Conservation (phyloP, 139 green algal genomes). For the Asterochloris sp. region DNA sequence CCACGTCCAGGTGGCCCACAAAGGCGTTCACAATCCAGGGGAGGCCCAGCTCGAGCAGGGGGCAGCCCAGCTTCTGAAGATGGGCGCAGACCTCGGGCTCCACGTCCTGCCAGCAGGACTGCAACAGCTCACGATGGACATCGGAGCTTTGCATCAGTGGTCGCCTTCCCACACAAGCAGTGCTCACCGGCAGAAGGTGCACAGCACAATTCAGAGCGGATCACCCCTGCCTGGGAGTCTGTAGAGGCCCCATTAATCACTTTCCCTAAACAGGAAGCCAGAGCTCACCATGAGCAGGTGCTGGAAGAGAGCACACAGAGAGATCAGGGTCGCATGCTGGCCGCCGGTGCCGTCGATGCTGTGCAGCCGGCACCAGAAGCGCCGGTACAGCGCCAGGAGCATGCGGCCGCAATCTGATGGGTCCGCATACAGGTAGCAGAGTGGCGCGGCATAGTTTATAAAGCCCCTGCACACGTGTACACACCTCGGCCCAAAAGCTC, state of each 20-base stretch:
- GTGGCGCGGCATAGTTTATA: slow-evolving; percentile 41
- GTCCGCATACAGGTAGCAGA: slow-evolving; percentile 56
- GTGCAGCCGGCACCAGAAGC: slow-evolving; percentile 63
- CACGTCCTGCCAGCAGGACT: slow-evolving; percentile 33
- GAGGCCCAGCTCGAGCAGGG: slow-evolving; percentile 32
- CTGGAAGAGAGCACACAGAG: slow-evolving; percentile 43
- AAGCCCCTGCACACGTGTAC: slow-evolving; percentile 20
- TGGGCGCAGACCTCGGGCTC: slow-evolving; percentile 45
- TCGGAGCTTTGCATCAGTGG: neutral
- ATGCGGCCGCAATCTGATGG: slow-evolving; percentile 19
- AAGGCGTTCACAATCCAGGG: slow-evolving; percentile 52
- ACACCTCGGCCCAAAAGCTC: neutral
- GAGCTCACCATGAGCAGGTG: slow-evolving; percentile 7
- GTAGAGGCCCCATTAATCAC: too few species aligned
- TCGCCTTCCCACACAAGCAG: too few species aligned
- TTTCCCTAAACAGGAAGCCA: too few species aligned
- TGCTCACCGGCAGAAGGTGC: too few species aligned
- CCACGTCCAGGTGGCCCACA: slow-evolving; percentile 29
- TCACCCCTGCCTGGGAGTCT: too few species aligned
- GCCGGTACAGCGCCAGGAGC: slow-evolving; percentile 19
- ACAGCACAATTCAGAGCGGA: too few species aligned
- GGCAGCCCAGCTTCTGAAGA: slow-evolving; percentile 31
- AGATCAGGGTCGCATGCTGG: slow-evolving; percentile 42
- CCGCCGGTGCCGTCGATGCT: slow-evolving; percentile 22
- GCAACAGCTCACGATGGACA: neutral